Evolutionary conservation across 306 rosid genomes (phyloP), one percentile per base, ranked within the genome.

Genomic region (Inga laurina): DNA sequence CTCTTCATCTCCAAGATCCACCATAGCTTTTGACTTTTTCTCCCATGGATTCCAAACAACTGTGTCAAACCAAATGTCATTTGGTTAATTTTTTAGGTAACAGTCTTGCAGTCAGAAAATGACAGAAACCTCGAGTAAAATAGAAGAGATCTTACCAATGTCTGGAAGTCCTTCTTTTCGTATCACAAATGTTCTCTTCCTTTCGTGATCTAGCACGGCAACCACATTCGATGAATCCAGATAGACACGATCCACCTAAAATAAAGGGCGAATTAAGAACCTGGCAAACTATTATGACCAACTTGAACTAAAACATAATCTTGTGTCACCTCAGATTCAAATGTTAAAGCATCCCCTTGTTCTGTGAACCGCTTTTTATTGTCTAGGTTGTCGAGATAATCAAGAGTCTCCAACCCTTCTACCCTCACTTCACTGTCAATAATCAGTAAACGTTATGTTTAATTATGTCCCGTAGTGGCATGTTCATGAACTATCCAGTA

Each of bases 31-130:
- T 0, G 94, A 81, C 52, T 89, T 92, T 87, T 83, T 95, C 72
- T 90, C 97, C 99, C 98, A 96, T 0, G 99, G 99, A 88, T 96
- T 94, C 99, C 99, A 93, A 27, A 96, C 97, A 89, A 88, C 98
- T 96, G 79, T 32, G 70, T 43, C 81, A 81, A 82, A 61, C 52
- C 79, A 83, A 71, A 84, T 22, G 27, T 7, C 27, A 44, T 76
- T 34, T 65, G 76, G 32, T 78, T 84, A 81, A 72, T 61, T 64
- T 57, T 61, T 64, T 71, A 39, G 0, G 43, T 39, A 2, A n/a
- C 44, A 7, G 72, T 14, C 12, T 66, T 34, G 72, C 72, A 66
- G 72, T 15, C 41, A 18, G 46, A 67, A 70, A 70, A 19, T 70
- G 74, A 41, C 32, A 70, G 71, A 65, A 34, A 32, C 43, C 43